phyloP scores from a whole-genome alignment of 2,329 filamentous ascomycete genomes.

The Corinectria fuckeliana region DNA sequence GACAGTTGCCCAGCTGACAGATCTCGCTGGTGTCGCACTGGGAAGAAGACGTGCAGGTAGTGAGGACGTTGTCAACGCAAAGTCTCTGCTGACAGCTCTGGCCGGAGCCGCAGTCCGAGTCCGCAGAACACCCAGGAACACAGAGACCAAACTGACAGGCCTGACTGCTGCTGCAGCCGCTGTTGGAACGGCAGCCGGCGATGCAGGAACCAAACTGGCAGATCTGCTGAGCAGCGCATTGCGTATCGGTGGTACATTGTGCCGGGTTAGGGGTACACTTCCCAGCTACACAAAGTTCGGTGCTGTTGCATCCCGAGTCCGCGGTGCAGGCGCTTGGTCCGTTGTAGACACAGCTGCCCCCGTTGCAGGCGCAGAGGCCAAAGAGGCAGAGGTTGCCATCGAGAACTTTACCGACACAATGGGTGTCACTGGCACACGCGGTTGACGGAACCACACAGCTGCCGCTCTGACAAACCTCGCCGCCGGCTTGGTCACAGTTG shows the following conservation, averaged over 20 bases:
- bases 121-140: not conserved
- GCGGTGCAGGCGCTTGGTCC: slow-evolving; percentile 4
- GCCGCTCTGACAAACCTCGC: slow-evolving; percentile 17
- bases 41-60: not conserved
- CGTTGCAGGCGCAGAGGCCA: slow-evolving; percentile 10
- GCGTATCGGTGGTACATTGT: slow-evolving; percentile 2
- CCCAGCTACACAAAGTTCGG: slow-evolving; percentile 1
- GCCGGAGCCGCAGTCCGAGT: not conserved
- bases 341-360: slow-evolving; percentile 10
- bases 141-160: slow-evolving; percentile 15
- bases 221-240: not conserved
- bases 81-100: slow-evolving; percentile 1
- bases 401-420: slow-evolving; percentile 5
- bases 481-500: slow-evolving; percentile 6
- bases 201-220: slow-evolving; percentile 20
- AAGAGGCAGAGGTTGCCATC: slow-evolving; percentile 3
- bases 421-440: not conserved
- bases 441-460: not conserved
- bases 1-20: slow-evolving; percentile 8
- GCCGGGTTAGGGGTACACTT: not conserved
- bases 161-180: not conserved
- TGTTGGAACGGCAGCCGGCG: slow-evolving; percentile 10
- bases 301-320: not conserved
- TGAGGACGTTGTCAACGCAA: not conserved
- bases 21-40: slow-evolving; percentile 2